These are phyloP conservation scores for Eucalyptus pumila DNA, from an alignment of 345 rosid species.

Conservation along the genomic window DNA sequence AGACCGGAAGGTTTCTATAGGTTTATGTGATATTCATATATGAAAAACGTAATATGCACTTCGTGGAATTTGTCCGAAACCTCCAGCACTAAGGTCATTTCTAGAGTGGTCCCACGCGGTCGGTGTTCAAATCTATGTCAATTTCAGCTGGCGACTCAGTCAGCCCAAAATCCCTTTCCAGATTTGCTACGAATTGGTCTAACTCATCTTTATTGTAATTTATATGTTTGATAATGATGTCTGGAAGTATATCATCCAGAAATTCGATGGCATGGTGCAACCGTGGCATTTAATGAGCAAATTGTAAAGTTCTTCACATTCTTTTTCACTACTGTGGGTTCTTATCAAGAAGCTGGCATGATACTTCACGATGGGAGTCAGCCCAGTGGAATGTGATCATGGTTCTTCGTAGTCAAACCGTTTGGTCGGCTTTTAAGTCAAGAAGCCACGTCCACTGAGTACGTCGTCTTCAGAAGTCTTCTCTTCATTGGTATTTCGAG, in stretches of 20 bases:
- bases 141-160: background rate
- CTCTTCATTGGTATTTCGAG: background rate
- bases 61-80: too few relatives aligned
- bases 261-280: background rate
- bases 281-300: background rate
- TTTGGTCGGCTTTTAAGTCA: too few relatives aligned
- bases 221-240: background rate
- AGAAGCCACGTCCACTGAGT: background rate
- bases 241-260: too few relatives aligned
- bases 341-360: background rate
- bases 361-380: background rate
- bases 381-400: background rate
- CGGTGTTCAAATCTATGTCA: background rate
- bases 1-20: too few relatives aligned
- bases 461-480: background rate
- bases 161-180: background rate
- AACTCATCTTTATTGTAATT: background rate
- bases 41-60: too few relatives aligned
- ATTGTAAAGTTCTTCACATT: background rate
- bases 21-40: too few relatives aligned
- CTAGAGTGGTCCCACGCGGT: background rate
- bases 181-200: background rate
- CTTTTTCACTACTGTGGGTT: background rate
- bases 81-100: too few relatives aligned
- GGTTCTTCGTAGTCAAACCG: background rate